Evolutionary conservation across 495 filamentous ascomycete species (phyloP), one percentile per base, ranked within the genome.

Genomic region (Daldinia vernicosa): DNA sequence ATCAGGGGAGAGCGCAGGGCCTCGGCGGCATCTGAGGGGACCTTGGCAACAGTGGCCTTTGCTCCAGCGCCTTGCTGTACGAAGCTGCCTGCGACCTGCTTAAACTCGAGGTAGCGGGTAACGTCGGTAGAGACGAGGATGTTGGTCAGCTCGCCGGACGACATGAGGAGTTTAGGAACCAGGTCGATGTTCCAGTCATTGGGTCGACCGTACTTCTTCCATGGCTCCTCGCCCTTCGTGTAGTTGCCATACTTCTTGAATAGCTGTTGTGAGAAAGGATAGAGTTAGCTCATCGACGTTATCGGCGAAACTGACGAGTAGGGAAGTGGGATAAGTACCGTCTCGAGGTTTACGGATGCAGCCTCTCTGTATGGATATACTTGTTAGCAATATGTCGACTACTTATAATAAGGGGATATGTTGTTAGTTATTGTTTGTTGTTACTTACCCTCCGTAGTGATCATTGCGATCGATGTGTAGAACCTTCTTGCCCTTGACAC

Each of bases 171-270:
- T 86, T 99, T 99, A 66, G 95, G 95, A 51, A 98, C 93, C 71
- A 99, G 86, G 77, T 98, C 96, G 80, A 99, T 95, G 84, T 98
- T 98, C 95, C 95, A 99, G 87, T 99, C 95, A 84, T 99, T 98
- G 80, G 91, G 84, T 63, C 96, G 88, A 72, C 95, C 91, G 81
- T 97, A 96, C 81, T 97, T 92, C 87, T 97, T 94, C 96, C 95
- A 97, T 69, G 94, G 94, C 83, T 97, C 93, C 74, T 94, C 92
- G 69, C 91, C 94, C 69, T 87, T 81, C 69, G 79, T 77, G 75
- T 89, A 90, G 82, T 95, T 94, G 80, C 92, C 91, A 81, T 97
- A 95, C 78, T 93, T 93, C 84, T 95, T 95, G 87, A 97, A 98
- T 68, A 98, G 90, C 92, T 97, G 76, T 60, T 37, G 19, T 12